phyloP scores from a whole-genome alignment of 352 stramenopile species.

The Globisporangium spinosum region DNA sequence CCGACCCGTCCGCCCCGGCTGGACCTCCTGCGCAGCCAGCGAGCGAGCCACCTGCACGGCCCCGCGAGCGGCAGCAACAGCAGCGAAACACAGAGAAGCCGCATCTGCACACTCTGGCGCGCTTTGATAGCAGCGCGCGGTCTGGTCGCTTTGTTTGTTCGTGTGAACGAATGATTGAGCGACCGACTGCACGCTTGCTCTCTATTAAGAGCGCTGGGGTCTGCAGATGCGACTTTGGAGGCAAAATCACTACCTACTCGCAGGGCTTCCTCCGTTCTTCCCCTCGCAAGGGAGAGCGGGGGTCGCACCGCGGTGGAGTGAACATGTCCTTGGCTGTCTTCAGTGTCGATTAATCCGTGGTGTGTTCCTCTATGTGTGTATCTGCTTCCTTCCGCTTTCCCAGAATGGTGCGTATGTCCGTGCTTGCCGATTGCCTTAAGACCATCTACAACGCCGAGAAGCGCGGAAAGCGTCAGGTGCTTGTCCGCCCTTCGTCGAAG shows the following conservation, averaged over 20 bases:
- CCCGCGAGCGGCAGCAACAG: conserved; percentile 13
- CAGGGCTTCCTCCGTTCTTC: conserved; percentile 13
- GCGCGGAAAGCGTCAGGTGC: conserved; percentile 98
- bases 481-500: conserved; percentile 99
- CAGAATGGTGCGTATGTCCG: conserved; percentile 99
- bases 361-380: conserved; percentile 22
- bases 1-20: not conserved
- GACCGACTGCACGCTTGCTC: conserved; percentile 6
- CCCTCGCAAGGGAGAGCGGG: conserved; percentile 8
- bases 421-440: conserved; percentile 99
- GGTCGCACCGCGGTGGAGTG: conserved; percentile 24
- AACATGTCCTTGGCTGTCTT: conserved; percentile 56
- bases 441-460: conserved; percentile 99
- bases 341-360: conserved; percentile 43
- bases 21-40: conserved; percentile 1
- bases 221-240: conserved; percentile 60
- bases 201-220: conserved; percentile 7
- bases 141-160: not conserved
- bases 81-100: conserved; percentile 19
- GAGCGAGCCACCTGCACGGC: not conserved
- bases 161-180: not conserved
- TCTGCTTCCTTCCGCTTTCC: not conserved
- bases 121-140: not conserved
- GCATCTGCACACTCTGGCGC: conserved; percentile 15
- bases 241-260: conserved; percentile 37